Percentiles rank a stretch among this genome's conserved stretches.
phyloP scores from a whole-genome alignment of 345 rosid species.

The Populus tremula region DNA sequence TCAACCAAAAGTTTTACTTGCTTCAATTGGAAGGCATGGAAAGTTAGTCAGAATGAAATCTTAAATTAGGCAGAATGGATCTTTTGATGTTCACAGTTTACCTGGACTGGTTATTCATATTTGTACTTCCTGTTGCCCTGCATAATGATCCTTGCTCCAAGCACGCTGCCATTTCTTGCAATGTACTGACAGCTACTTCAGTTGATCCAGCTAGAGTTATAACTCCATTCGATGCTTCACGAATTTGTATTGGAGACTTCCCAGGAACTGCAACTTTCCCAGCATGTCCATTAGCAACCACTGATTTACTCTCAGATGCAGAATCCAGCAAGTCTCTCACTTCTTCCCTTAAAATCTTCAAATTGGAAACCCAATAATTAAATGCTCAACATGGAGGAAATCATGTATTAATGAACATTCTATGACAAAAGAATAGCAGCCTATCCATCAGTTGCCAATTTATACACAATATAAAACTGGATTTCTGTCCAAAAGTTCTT shows the following conservation, averaged over 20 bases:
- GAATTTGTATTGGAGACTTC: constrained; percentile 83
- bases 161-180: constrained; percentile 90
- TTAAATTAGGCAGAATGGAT: background rate
- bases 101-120: constrained; percentile 98
- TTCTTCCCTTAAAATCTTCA: constrained; percentile 94
- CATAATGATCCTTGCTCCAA: constrained; percentile 85
- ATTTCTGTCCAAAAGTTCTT: background rate
- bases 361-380: constrained; percentile 18
- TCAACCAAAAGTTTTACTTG: background rate
- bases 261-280: constrained; percentile 62
- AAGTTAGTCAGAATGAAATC: background rate
- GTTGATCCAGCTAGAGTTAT: constrained; percentile 94
- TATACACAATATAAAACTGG: background rate
- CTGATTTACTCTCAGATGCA: constrained; percentile 47
- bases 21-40: background rate
- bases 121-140: constrained; percentile 96
- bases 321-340: constrained; percentile 86
- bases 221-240: constrained; percentile 90
- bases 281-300: constrained; percentile 40
- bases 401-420: no score
- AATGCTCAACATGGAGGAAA: no score
- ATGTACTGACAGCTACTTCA: constrained; percentile 66
- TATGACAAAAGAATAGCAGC: background rate
- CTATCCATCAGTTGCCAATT: background rate
- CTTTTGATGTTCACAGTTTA: constrained; percentile 24